phyloP scores from a whole-genome alignment of 176 grass and related monocot species.

The Alopecurus myosuroides region DNA sequence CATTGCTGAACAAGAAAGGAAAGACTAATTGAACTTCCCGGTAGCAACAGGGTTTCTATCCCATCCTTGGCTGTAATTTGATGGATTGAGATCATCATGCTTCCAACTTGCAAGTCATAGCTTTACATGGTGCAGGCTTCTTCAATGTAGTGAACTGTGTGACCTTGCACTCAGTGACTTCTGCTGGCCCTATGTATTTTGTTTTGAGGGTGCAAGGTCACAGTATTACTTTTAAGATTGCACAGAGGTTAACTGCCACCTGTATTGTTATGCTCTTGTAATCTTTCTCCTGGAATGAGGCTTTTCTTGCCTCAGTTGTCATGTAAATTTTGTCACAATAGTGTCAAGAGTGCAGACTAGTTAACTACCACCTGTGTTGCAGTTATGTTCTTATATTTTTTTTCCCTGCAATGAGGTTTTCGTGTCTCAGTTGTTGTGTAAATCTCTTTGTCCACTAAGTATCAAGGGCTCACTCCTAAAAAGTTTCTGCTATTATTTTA shows the following conservation, averaged over 20 bases:
- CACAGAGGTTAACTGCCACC: background rate
- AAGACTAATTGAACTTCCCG: background rate
- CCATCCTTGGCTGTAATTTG: background rate
- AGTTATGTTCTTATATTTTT: background rate
- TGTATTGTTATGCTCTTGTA: background rate
- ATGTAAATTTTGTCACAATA: background rate
- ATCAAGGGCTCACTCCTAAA: background rate
- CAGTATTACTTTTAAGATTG: background rate
- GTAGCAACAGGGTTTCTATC: background rate
- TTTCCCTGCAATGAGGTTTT: background rate
- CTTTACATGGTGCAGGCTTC: background rate
- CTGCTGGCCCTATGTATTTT: background rate
- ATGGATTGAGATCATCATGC: background rate
- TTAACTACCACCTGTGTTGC: slow-evolving; percentile 2
- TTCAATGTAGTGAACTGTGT: slow-evolving; percentile 1
- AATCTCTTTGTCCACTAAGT: slow-evolving; percentile 8
- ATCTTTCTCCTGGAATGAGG: background rate
- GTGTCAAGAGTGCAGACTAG: background rate
- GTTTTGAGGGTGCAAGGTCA: background rate
- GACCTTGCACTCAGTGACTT: background rate
- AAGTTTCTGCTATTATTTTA: background rate
- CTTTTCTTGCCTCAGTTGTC: background rate
- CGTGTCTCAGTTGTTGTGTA: background rate
- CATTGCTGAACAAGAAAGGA: background rate
- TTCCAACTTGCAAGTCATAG: background rate